Evolutionary conservation across 1,284 basidiomycete genomes (phyloP).

Genomic region (Ustanciosporium gigantosporum): DNA sequence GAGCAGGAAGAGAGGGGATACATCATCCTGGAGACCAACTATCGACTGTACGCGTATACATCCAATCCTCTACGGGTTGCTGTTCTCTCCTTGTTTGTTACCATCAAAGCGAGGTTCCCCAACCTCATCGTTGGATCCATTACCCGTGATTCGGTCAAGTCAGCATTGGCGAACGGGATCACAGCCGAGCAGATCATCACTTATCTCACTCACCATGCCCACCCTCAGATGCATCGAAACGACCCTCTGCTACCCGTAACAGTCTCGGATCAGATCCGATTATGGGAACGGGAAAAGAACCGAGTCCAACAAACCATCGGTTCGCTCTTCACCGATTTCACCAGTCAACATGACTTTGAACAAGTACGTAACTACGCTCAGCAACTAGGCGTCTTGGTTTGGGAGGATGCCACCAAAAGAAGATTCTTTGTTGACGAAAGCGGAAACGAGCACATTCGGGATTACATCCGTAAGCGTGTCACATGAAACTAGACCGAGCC

Average conservation of each 20-base stretch:
- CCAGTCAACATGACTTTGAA: conserved; percentile 82
- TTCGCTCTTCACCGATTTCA: conserved; percentile 79
- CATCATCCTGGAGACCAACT: conserved; percentile 97
- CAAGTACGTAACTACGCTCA: conserved; percentile 83
- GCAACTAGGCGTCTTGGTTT: conserved; percentile 77
- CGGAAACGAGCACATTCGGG: conserved; percentile 63
- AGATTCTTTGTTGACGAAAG: conserved; percentile 82
- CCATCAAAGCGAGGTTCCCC: conserved; percentile 88
- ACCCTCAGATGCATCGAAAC: conserved; percentile 95
- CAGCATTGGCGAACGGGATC: conserved; percentile 90
- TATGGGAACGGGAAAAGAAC: conserved; percentile 97
- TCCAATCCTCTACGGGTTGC: conserved; percentile 95
- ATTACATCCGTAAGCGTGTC: conserved; percentile 45
- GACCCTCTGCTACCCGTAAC: conserved; percentile 89
- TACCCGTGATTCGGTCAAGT: conserved; percentile 91
- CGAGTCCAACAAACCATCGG: conserved; percentile 68
- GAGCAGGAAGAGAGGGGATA: conserved; percentile 70
- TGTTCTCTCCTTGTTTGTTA: conserved; percentile 90
- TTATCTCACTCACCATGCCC: conserved; percentile 90
- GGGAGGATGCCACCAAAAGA: conserved; percentile 72
- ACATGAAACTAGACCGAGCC: neutral
- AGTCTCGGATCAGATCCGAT: conserved; percentile 94
- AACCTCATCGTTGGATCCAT: conserved; percentile 94
- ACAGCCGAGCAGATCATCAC: conserved; percentile 96
- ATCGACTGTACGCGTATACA: conserved; percentile 96